These are phyloP conservation scores for Aspergillus vadensis DNA, from an alignment of 2,329 filamentous ascomycete species.

Conservation along the genomic window DNA sequence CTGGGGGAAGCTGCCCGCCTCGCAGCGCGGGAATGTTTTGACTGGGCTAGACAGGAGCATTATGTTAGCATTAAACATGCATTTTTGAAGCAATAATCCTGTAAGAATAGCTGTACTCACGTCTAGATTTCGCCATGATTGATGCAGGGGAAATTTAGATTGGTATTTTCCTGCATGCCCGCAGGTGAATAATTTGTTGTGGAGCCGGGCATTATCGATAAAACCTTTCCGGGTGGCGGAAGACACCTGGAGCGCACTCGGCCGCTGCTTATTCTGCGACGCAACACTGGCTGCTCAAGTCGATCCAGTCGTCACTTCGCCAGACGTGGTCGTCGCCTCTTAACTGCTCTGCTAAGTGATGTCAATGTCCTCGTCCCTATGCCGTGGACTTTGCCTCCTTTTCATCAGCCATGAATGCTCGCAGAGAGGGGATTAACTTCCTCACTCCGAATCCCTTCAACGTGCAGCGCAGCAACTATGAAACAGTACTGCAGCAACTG, in stretches of 20 bases:
- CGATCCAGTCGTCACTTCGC: not conserved
- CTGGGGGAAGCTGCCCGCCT: conserved; percentile 60
- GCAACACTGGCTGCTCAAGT: conserved; percentile 7
- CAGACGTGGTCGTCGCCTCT: conserved; percentile 17
- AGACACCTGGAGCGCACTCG: conserved; percentile 30
- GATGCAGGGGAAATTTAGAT: conserved; percentile 16
- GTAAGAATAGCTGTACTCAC: conserved; percentile 23
- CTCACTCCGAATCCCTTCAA: conserved; percentile 32
- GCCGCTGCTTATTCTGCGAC: conserved; percentile 18
- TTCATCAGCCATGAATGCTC: conserved; percentile 40
- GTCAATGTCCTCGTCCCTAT: conserved; percentile 20
- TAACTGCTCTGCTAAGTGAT: conserved; percentile 13
- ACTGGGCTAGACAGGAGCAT: conserved; percentile 46
- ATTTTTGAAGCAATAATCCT: not conserved
- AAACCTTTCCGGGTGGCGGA: conserved; percentile 33
- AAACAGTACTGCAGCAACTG: conserved; percentile 29
- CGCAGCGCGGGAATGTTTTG: conserved; percentile 60
- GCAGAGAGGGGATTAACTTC: conserved; percentile 33
- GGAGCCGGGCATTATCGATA: conserved; percentile 41
- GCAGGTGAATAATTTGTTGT: conserved; percentile 27
- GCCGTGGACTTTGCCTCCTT: conserved; percentile 18
- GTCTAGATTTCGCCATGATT: conserved; percentile 44
- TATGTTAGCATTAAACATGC: conserved; percentile 13
- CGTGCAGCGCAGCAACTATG: conserved; percentile 37
- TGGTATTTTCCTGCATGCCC: conserved; percentile 5